Evolutionary conservation across 805 yeast genomes (phyloP).

Genomic region (Zygotorulaspora florentina): DNA sequence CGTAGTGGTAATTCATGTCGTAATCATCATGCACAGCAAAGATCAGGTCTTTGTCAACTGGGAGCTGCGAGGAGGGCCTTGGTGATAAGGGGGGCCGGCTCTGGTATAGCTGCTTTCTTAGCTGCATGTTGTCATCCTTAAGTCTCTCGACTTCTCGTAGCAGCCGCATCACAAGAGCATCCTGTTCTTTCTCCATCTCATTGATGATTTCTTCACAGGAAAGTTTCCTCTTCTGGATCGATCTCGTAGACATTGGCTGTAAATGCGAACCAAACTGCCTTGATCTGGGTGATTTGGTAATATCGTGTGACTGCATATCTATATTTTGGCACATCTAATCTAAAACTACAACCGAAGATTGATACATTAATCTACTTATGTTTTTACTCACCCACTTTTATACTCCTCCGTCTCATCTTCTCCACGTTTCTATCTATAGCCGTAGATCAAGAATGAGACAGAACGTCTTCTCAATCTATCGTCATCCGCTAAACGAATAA

Average conservation of each 20-base stretch:
- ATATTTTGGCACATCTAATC: background rate
- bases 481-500: background rate
- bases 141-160: conserved; percentile 49
- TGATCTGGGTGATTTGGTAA: conserved; percentile 1
- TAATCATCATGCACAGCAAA: conserved; percentile 3
- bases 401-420: background rate
- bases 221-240: conserved; percentile 15
- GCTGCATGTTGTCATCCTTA: conserved; percentile 44
- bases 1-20: conserved; percentile 8
- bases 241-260: conserved; percentile 11
- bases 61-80: conserved; percentile 1
- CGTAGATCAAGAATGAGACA: background rate
- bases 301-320: background rate
- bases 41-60: conserved; percentile 4
- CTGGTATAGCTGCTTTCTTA: conserved; percentile 28
- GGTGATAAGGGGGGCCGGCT: background rate
- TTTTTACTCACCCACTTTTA: background rate
- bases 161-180: conserved; percentile 52
- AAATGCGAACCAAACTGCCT: conserved; percentile 9
- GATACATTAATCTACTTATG: too few relatives aligned
- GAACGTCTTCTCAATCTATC: background rate
- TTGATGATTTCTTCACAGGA: conserved; percentile 48
- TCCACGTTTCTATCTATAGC: background rate
- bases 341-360: background rate
- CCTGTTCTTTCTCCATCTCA: conserved; percentile 62